These are phyloP conservation scores for Calonectria hawksworthii DNA, from an alignment of 2,329 filamentous ascomycete species.

Conservation along the genomic window DNA sequence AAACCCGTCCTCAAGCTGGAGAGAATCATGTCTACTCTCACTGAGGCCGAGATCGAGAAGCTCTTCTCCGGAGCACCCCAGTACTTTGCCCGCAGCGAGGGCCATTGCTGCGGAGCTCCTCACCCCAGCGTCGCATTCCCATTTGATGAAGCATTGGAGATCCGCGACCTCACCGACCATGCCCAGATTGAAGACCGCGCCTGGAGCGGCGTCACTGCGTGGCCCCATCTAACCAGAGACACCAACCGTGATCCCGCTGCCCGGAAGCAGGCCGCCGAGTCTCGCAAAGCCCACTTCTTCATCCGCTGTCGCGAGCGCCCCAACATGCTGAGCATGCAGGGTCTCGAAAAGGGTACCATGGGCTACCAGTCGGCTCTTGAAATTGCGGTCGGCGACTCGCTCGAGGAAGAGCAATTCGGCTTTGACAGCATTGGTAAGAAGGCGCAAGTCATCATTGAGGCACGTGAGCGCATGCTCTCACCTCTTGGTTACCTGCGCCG, in stretches of 20 bases:
- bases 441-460: slow-evolving; percentile 67
- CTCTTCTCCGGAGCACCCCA: slow-evolving; percentile 84
- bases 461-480: slow-evolving; percentile 69
- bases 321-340: slow-evolving; percentile 81
- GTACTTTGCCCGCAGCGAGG: slow-evolving; percentile 74
- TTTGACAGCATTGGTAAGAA: slow-evolving; percentile 70
- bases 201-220: slow-evolving; percentile 74
- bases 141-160: slow-evolving; percentile 73
- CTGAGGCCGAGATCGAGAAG: slow-evolving; percentile 73
- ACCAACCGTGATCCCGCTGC: slow-evolving; percentile 61
- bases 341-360: slow-evolving; percentile 78
- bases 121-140: slow-evolving; percentile 77
- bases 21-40: slow-evolving; percentile 72
- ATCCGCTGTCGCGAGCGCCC: slow-evolving; percentile 73
- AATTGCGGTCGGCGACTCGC: slow-evolving; percentile 73
- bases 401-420: slow-evolving; percentile 73
- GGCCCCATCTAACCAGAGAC: slow-evolving; percentile 71
- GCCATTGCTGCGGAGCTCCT: slow-evolving; percentile 71
- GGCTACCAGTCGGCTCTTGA: slow-evolving; percentile 79
- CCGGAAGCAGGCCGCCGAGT: slow-evolving; percentile 58
- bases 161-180: slow-evolving; percentile 76
- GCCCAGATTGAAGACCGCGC: slow-evolving; percentile 73
- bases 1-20: slow-evolving; percentile 65
- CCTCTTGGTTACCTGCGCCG: slow-evolving; percentile 67
- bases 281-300: slow-evolving; percentile 69